These are phyloP conservation scores for Lentinula detonsa DNA, from an alignment of 768 basidiomycete species.

Conservation along the genomic window DNA sequence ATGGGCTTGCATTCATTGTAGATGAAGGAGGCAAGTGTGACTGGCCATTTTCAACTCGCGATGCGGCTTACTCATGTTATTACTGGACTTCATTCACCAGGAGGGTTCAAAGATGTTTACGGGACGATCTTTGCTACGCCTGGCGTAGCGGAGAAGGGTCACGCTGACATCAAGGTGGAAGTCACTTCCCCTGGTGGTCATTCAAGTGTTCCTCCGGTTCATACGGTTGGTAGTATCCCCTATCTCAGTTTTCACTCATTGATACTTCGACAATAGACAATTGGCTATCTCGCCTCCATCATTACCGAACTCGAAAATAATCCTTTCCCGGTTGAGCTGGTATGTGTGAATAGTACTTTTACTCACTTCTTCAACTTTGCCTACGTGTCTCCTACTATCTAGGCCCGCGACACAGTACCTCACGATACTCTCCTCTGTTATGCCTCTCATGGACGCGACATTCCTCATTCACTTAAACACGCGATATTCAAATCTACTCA, in stretches of 20 bases:
- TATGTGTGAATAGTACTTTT: constrained; percentile 7
- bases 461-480: constrained; percentile 27
- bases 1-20: constrained; percentile 53
- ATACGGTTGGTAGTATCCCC: constrained; percentile 37
- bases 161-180: constrained; percentile 33
- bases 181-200: constrained; percentile 55
- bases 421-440: constrained; percentile 44
- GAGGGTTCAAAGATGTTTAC: constrained; percentile 15
- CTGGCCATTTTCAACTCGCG: too few relatives aligned
- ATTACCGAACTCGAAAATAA: constrained; percentile 41
- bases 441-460: constrained; percentile 37
- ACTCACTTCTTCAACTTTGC: not conserved
- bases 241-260: constrained; percentile 1
- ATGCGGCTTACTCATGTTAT: too few relatives aligned
- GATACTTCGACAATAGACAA: constrained; percentile 23
- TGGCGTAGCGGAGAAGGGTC: constrained; percentile 49
- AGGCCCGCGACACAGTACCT: constrained; percentile 34
- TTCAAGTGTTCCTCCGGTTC: constrained; percentile 54
- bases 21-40: constrained; percentile 46
- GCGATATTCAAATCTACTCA: constrained; percentile 26
- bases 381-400: not conserved
- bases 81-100: not conserved
- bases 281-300: constrained; percentile 53
- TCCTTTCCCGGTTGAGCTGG: constrained; percentile 34
- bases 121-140: constrained; percentile 38